Base-by-base conservation (phyloP, 495 filamentous ascomycete species). In the Xylaria scruposa region DNA sequence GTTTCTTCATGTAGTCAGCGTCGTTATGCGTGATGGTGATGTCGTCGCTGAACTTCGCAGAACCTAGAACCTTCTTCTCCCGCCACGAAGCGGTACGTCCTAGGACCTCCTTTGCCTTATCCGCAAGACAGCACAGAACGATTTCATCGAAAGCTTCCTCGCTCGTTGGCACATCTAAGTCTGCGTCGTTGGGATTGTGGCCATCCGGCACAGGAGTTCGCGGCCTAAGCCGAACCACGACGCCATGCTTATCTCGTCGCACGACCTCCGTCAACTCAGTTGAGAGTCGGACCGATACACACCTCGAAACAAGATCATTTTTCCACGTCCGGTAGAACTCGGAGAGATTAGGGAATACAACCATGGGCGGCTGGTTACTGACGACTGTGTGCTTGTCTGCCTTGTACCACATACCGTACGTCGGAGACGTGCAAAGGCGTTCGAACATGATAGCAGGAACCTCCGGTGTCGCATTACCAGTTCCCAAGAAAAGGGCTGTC, bases 11-110 rank as follows among this genome's bases (percentile, higher is more conserved):
- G 82, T 95, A 97, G 3, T 86, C 77, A n/a, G 82, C 79, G 80
- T 97, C 93, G 59, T 84, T 88, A 78, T 97, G 93, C 31, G 93
- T 96, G 77, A 96, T 88, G 33, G 93, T 97, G 73, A 95, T 88
- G 78, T 97, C 93, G 83, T 94, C 89, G 78, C 86, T 93, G 80
- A 94, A 95, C 68, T 88, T 90, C n/a, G 91, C 91, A 49, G 89
- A 89, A 46, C 91, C 90, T 0, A 95, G 88, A 44, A 95, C 89
- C 31, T 83, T 88, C 38, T 81, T 86, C 76, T 95, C 93, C 51
- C 84, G 84, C 84, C 87, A 88, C 33, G 87, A 89, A 33, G 91
- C 85, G 38, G 89, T 88, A 47, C 83, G 80, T 68, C 85, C 88
- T 4, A 95, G 86, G 1, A 95, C 83, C 12, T 86, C 85, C 64